phyloP scores from a whole-genome alignment of 352 stramenopile species.

The Phytophthora fragariaefolia region DNA sequence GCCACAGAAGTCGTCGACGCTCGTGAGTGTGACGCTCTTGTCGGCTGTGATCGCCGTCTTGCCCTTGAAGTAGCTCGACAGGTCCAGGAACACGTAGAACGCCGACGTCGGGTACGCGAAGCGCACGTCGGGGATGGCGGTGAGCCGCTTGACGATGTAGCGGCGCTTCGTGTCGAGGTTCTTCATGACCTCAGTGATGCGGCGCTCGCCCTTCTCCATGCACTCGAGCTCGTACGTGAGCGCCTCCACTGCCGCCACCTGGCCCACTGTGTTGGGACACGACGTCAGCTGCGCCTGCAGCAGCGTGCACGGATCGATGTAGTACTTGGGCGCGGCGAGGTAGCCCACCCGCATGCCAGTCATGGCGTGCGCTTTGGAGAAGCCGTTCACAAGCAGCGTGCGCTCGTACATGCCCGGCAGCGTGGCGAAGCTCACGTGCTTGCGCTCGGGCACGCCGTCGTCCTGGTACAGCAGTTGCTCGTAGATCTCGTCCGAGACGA shows the following conservation, averaged over 20 bases:
- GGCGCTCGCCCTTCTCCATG: constrained; percentile 46
- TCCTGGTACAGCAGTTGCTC: constrained; percentile 94
- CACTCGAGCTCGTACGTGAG: constrained; percentile 85
- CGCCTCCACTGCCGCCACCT: constrained; percentile 91
- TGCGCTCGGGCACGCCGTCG: constrained; percentile 54
- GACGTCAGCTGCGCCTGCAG: constrained; percentile 96
- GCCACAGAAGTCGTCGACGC: constrained; percentile 83
- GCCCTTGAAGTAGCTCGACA: constrained; percentile 78
- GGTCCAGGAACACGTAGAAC: constrained; percentile 96
- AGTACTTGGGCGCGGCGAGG: constrained; percentile 74
- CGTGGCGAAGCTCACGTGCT: constrained; percentile 72
- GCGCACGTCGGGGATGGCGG: constrained; percentile 82
- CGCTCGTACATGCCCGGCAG: constrained; percentile 88
- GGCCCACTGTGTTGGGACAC: constrained; percentile 93
- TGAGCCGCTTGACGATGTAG: constrained; percentile 86
- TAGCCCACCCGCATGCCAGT: constrained; percentile 95
- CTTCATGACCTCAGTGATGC: constrained; percentile 58
- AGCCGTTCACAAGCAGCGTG: constrained; percentile 95
- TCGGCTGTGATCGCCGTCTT: constrained; percentile 48
- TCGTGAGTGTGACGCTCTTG: constrained; percentile 52
- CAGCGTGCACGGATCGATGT: constrained; percentile 88
- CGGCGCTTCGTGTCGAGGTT: constrained; percentile 89
- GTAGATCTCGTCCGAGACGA: constrained; percentile 97
- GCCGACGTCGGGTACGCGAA: constrained; percentile 91
- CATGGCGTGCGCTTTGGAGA: constrained; percentile 97